These are phyloP conservation scores for Ophiocordyceps sinensis DNA, from an alignment of 2,329 filamentous ascomycete genomes.

Conservation along the genomic window DNA sequence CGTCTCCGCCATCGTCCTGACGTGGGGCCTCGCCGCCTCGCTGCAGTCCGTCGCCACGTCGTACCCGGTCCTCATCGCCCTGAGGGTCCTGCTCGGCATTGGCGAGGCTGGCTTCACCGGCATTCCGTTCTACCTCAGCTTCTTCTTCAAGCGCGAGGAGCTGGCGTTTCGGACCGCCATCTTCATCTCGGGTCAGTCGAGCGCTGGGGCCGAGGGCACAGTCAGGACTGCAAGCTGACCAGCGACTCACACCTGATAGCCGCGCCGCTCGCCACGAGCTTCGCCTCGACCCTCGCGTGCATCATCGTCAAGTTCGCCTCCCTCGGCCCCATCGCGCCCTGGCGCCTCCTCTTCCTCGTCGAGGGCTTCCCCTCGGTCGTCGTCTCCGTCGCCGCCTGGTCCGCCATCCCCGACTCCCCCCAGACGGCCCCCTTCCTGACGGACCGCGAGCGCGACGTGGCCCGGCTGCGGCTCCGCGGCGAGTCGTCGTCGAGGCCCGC, in stretches of 20 bases:
- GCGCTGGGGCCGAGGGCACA: background rate
- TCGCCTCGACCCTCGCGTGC: constrained; percentile 70
- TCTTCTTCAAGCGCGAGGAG: constrained; percentile 53
- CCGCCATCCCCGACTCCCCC: constrained; percentile 62
- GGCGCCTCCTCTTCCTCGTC: constrained; percentile 72
- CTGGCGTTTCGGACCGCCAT: constrained; percentile 74
- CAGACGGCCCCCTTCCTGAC: constrained; percentile 49
- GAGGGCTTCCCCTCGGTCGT: constrained; percentile 77
- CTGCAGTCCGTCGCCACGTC: constrained; percentile 53
- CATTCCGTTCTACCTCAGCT: constrained; percentile 48
- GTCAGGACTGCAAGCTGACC: background rate
- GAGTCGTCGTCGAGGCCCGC: constrained; percentile 13
- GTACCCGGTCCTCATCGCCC: constrained; percentile 42
- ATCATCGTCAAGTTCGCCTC: constrained; percentile 56
- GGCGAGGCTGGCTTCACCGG: constrained; percentile 53
- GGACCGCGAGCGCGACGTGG: constrained; percentile 51
- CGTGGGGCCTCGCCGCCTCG: constrained; percentile 69
- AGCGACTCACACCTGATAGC: constrained; percentile 29
- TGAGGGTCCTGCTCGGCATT: constrained; percentile 44
- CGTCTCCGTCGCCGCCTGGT: constrained; percentile 59
- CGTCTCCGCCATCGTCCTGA: constrained; percentile 48
- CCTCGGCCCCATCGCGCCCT: constrained; percentile 56
- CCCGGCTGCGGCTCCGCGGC: constrained; percentile 48
- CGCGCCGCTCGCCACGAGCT: constrained; percentile 61
- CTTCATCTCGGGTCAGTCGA: constrained; percentile 54